Percentiles rank a stretch among this genome's conserved stretches.
phyloP scores from a whole-genome alignment of 805 yeast species.

The Nakazawaea siamensis region DNA sequence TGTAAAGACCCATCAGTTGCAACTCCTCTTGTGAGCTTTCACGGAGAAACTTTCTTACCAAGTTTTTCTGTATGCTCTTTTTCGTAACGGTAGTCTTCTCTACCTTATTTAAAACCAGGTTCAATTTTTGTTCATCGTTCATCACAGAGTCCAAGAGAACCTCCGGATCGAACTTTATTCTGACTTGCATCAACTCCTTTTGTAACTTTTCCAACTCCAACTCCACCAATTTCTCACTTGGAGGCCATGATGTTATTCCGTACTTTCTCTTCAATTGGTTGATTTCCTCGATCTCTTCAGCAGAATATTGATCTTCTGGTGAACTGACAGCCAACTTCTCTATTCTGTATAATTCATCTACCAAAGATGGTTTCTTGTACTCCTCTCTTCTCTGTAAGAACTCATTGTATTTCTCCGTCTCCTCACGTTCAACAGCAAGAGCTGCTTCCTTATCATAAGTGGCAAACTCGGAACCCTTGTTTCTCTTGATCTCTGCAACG shows the following conservation, averaged over 20 bases:
- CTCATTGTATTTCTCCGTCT: constrained; percentile 42
- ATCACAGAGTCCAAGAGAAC: constrained; percentile 14
- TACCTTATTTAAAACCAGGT: constrained; percentile 24
- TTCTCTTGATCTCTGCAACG: constrained; percentile 82
- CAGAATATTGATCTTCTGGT: constrained; percentile 10
- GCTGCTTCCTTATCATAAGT: constrained; percentile 69
- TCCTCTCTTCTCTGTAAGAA: constrained; percentile 43
- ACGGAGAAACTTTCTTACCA: constrained; percentile 51
- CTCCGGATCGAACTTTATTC: constrained; percentile 25
- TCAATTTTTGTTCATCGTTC: constrained; percentile 20
- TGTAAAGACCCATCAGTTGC: constrained; percentile 14
- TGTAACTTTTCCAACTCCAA: constrained; percentile 13
- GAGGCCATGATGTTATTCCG: constrained; percentile 39
- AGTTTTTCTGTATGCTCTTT: constrained; percentile 57
- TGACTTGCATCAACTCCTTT: constrained; percentile 24
- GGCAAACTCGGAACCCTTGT: constrained; percentile 89
- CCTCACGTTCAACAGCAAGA: constrained; percentile 58
- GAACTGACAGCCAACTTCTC: constrained; percentile 12
- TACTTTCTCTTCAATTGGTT: constrained; percentile 33
- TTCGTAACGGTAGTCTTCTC: constrained; percentile 33
- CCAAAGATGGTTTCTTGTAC: constrained; percentile 15
- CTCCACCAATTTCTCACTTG: constrained; percentile 31
- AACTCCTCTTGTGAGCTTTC: constrained; percentile 19
- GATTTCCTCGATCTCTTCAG: constrained; percentile 28
- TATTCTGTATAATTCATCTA: constrained; percentile 22